These are phyloP conservation scores for Ophiostoma populinum DNA, from an alignment of 2,329 filamentous ascomycete genomes.

Conservation along the genomic window DNA sequence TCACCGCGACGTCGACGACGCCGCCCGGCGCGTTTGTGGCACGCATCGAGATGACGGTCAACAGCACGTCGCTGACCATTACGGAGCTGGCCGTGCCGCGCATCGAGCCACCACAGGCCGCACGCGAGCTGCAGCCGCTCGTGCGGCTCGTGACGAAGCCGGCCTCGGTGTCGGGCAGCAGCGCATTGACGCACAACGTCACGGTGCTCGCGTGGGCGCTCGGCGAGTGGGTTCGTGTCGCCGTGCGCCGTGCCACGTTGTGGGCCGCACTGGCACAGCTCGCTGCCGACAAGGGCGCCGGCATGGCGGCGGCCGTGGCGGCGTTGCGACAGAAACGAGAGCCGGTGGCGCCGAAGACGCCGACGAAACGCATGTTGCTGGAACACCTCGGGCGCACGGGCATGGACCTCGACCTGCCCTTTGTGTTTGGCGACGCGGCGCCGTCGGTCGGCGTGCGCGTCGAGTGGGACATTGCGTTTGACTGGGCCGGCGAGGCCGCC, in stretches of 20 bases:
- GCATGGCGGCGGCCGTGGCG: conserved; percentile 16
- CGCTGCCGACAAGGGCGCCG: conserved; percentile 21
- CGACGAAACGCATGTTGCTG: conserved; percentile 28
- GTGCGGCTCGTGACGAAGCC: conserved; percentile 19
- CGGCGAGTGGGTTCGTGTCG: conserved; percentile 47
- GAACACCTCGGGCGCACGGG: conserved; percentile 35
- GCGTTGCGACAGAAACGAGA: conserved; percentile 14
- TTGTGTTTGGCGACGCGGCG: conserved; percentile 15
- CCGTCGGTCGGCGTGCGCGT: conserved; percentile 29
- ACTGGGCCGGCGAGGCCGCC: conserved; percentile 56
- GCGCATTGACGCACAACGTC: conserved; percentile 35
- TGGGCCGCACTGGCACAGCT: conserved; percentile 38
- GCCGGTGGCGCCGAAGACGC: conserved; percentile 1
- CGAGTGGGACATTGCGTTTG: conserved; percentile 47
- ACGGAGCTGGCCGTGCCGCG: conserved; percentile 32
- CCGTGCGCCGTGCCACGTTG: conserved; percentile 40
- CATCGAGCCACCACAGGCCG: conserved; percentile 37
- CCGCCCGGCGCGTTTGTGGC: conserved; percentile 40
- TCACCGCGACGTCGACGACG: conserved; percentile 29
- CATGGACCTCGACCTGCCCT: conserved; percentile 29
- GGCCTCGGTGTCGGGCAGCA: too few relatives aligned
- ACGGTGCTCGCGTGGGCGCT: conserved; percentile 48
- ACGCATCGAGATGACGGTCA: conserved; percentile 39
- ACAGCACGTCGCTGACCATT: conserved; percentile 34
- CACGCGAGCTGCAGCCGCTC: conserved; percentile 38